A percentile compares a stretch with the other conserved stretches of the same genome.
phyloP scores from a whole-genome alignment of 78 protist species.

The Pigoraptor vietnamica region DNA sequence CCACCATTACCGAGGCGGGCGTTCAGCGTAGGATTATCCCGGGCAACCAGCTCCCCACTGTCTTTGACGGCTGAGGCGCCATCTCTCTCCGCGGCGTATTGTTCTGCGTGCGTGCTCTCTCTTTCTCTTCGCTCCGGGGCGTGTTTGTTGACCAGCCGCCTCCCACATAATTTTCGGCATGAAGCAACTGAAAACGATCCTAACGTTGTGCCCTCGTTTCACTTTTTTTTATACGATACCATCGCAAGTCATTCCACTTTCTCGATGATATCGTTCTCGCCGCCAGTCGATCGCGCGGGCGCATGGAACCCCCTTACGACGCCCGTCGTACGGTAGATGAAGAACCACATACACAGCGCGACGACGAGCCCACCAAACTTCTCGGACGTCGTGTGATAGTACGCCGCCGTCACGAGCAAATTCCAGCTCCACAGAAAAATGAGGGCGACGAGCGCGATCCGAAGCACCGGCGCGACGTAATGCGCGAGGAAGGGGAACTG shows the following conservation, averaged over 20 bases:
- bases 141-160: too few species aligned
- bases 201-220: neutral
- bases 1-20: slow-evolving; percentile 70
- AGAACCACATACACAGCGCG: neutral
- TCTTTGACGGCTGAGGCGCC: slow-evolving; percentile 18
- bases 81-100: too few species aligned
- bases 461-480: neutral
- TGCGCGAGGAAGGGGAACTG: neutral
- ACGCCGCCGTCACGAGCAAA: neutral
- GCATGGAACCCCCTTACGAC: neutral
- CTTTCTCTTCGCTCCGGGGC: too few species aligned
- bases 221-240: neutral
- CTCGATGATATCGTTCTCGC: neutral
- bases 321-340: neutral
- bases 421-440: neutral
- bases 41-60: slow-evolving; percentile 55
- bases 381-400: neutral
- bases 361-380: neutral
- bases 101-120: too few species aligned
- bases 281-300: neutral
- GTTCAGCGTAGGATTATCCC: slow-evolving; percentile 53
- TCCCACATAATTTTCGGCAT: too few species aligned
- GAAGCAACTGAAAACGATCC: neutral
- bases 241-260: neutral
- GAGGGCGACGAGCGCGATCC: neutral